Evolutionary conservation across 1,284 basidiomycete genomes (phyloP), one percentile per base, ranked within the genome.

Genomic region (Puccinia polysora): DNA sequence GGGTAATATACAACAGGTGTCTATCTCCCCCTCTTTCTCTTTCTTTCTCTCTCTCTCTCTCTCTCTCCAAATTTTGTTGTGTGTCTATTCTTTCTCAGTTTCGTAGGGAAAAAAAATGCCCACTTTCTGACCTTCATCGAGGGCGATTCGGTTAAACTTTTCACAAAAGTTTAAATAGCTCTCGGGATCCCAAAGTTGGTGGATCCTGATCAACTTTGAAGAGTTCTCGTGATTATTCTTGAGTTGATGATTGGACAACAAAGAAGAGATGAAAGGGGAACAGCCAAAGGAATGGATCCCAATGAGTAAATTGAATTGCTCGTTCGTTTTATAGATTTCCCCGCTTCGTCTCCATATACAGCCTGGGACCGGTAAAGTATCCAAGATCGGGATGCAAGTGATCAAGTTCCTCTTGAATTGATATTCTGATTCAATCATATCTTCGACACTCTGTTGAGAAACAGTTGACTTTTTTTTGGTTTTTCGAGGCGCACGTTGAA

Each of bases 111-210:
- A 34, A 34, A 7, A 38, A 60, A 6, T 36, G 40, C 45, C n/a
- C 10, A 62, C 92, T 80, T 95, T 95, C 77, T 83, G 80, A 74
- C 83, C 82, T 5, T 83, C 81, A 76, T 97, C 92, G 76, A 97
- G 96, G 0, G 91, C 93, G 73, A 96, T 90, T 75, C 92, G 89
- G 67, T 91, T 91, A 76, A 95, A 96, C 89, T 76, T 73, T 58
- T 95, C 91, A 90, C 91, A 97, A 79, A 96, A 98, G 80, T 97
- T 94, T 28, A 97, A 93, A 1, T 93, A 92, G 4, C 88, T 90
- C 79, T 97, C 94, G 80, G 95, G 90, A 2, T 90, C 89, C 91
- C 95, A 94, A 67, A 97, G 84, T 80, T 98, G 95, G 81, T 97
- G 97, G 69, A 99, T 97, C 63, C 52, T 65, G 14, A 65, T 28